Percentiles rank a stretch among this genome's conserved stretches.
phyloP scores from a whole-genome alignment of 331 rosid genomes.

The Arachis monticola region DNA sequence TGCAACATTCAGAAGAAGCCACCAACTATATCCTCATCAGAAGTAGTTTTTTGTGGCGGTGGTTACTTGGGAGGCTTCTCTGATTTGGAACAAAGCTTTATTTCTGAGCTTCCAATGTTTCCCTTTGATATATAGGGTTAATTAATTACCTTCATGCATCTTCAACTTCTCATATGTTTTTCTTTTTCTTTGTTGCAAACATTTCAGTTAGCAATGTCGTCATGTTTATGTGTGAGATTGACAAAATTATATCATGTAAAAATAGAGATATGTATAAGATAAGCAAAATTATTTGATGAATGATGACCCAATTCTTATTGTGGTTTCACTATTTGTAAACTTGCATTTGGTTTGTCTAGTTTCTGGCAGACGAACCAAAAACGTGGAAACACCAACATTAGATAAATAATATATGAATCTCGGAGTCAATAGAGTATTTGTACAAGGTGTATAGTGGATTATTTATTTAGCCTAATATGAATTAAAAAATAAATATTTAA shows the following conservation, averaged over 20 bases:
- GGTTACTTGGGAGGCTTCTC: constrained; percentile 60
- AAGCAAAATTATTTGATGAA: no score
- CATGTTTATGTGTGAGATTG: no score
- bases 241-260: no score
- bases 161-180: neutral
- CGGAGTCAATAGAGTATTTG: no score
- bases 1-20: constrained; percentile 19
- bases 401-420: neutral
- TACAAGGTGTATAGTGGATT: no score
- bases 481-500: no score
- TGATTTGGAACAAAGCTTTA: constrained; percentile 67
- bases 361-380: neutral
- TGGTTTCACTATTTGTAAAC: no score
- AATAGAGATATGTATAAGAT: no score
- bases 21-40: neutral
- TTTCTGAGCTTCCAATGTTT: constrained; percentile 55
- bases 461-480: no score
- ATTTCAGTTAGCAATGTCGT: neutral
- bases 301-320: no score
- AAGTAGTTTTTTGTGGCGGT: constrained; percentile 51
- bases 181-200: neutral
- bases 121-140: constrained; percentile 35
- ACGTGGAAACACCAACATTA: neutral
- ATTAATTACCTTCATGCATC: neutral
- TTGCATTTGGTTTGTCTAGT: no score